Base-by-base conservation (phyloP, 2,329 filamentous ascomycete species). In the Pseudogymnoascus sp. region DNA sequence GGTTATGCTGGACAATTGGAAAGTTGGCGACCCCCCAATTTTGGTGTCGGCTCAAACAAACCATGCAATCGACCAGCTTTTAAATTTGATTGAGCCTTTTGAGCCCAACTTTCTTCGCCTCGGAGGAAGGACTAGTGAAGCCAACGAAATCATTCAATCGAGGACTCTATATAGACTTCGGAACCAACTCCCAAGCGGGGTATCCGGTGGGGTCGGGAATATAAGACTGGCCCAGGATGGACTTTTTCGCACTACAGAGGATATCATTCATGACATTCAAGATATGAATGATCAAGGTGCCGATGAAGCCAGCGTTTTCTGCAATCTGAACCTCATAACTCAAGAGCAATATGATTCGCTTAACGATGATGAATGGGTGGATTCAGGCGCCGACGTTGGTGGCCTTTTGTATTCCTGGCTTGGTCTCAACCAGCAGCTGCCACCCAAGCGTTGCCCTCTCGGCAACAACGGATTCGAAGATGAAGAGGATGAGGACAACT, bases 11-110 rank as follows among this genome's bases (percentile, higher is more conserved):
- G 72, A 77, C 1, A 89, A 87, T 59, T 78, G 82, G 67, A 69
- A 71, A 2, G 66, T 69, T 1, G 75, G 72, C 0, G 82, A 86
- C 61, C 79, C 84, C 7, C 89, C 89, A 0, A 84, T 96, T 28
- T 78, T 96, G 18, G 77, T 96, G 3, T 82, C 90, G 0, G 90
- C 90, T 6, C 90, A 96, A 67, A 96, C 91, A 0, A 96, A 96
- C 61, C 90, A 96, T 71, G 91, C 91, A 0, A 75, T 96, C 0
- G 91, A 96, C 66, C 91, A 96, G 68, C 76, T 96, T 0, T 75
- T 96, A 0, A 69, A 67, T 33, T 67, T 70, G 45, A 62, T 71
- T 13, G 30, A 66, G 9, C 41, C 52, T 5, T 87, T 86, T 65
- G 84, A 87, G 65, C 71, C 74, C 0, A 78, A 82, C 1, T 84